A percentile compares a stretch with the other conserved stretches of the same genome.
Evolutionary conservation across 441 rosid genomes (phyloP).

Genomic region (Erodium texanum): DNA sequence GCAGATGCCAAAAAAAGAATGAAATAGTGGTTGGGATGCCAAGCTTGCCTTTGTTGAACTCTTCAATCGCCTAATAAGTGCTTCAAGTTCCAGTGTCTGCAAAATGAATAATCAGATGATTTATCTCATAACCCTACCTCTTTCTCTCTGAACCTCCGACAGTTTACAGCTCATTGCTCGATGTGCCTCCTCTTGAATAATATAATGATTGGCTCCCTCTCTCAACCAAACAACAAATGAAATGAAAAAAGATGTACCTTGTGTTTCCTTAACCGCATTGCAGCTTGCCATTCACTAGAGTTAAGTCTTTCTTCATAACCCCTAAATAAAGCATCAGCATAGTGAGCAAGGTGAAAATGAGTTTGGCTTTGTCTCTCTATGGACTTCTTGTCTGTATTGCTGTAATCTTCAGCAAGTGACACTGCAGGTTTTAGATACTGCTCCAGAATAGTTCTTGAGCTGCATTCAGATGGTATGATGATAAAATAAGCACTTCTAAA

Average conservation of each 20-base stretch:
- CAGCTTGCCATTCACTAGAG: slow-evolving; percentile 98
- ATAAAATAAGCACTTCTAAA: slow-evolving; percentile 20
- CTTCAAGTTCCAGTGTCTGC: slow-evolving; percentile 74
- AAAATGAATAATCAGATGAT: slow-evolving; percentile 17
- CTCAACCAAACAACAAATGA: neutral
- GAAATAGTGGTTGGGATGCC: slow-evolving; percentile 2
- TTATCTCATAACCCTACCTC: slow-evolving; percentile 3
- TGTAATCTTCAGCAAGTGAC: slow-evolving; percentile 58
- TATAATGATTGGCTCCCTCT: neutral
- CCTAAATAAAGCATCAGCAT: slow-evolving; percentile 86
- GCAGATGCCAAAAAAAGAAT: neutral
- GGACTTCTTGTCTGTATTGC: slow-evolving; percentile 47
- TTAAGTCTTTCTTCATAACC: slow-evolving; percentile 85
- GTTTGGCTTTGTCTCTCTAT: slow-evolving; percentile 72
- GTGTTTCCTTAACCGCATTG: slow-evolving; percentile 80
- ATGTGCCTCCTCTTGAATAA: neutral
- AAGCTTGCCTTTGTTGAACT: slow-evolving; percentile 60
- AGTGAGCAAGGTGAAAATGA: slow-evolving; percentile 91
- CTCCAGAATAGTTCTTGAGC: slow-evolving; percentile 92
- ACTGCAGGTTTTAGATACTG: slow-evolving; percentile 93
- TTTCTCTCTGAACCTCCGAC: neutral
- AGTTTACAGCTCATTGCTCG: neutral
- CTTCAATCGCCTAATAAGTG: slow-evolving; percentile 50
- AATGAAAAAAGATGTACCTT: slow-evolving; percentile 40
- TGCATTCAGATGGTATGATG: slow-evolving; percentile 30